phyloP scores from a whole-genome alignment of 306 rosid genomes.

The Inga oerstediana region DNA sequence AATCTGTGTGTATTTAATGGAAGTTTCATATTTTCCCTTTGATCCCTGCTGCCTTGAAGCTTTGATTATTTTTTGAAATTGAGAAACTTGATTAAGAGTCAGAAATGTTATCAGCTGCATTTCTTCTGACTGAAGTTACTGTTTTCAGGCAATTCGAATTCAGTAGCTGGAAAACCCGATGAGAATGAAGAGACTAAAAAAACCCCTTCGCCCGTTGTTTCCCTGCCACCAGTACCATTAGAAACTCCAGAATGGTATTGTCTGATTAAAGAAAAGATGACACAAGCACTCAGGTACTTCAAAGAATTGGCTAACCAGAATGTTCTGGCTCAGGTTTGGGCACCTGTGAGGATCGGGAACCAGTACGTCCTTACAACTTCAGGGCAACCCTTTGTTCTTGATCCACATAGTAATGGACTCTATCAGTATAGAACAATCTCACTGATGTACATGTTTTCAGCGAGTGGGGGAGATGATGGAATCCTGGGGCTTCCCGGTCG shows the following conservation, averaged over 20 bases:
- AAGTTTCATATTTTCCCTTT: neutral
- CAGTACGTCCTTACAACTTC: constrained; percentile 71
- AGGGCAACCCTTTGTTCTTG: constrained; percentile 89
- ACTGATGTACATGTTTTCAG: constrained; percentile 60
- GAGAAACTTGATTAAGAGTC: constrained; percentile 20
- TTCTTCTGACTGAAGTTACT: constrained; percentile 43
- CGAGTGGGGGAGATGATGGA: constrained; percentile 65
- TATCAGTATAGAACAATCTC: constrained; percentile 77
- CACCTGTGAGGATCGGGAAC: constrained; percentile 65
- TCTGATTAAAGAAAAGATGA: constrained; percentile 78
- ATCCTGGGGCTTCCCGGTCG: constrained; percentile 80
- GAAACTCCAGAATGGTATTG: constrained; percentile 56
- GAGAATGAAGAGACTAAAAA: constrained; percentile 46
- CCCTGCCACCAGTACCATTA: constrained; percentile 44
- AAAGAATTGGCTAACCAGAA: constrained; percentile 73
- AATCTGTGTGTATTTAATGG: neutral
- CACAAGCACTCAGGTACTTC: constrained; percentile 75
- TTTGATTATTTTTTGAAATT: neutral
- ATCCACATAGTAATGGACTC: constrained; percentile 68
- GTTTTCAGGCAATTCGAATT: constrained; percentile 56
- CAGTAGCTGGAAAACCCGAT: constrained; percentile 39
- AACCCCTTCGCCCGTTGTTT: constrained; percentile 42
- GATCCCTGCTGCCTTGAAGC: neutral
- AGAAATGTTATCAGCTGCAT: constrained; percentile 16
- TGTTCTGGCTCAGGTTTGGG: constrained; percentile 92